Base-by-base conservation (phyloP, 2,329 filamentous ascomycete species). In the Fusarium pilosicola region DNA sequence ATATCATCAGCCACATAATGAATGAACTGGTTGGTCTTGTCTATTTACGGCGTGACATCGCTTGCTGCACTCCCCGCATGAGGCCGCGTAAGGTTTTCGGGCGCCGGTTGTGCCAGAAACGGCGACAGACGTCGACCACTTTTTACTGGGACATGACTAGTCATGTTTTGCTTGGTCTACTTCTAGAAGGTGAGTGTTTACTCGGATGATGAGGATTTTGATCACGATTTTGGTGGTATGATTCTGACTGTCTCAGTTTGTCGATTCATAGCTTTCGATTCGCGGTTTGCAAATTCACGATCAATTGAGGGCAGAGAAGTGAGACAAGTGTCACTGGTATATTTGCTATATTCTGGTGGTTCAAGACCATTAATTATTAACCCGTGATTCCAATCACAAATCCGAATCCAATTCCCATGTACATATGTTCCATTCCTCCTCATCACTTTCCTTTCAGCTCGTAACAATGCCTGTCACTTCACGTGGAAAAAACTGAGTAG, bases 281-380 rank as follows among this genome's bases (percentile, higher is more conserved):
- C 26, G 26, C 26, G 26, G 26, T 28, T 28, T 28, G 26, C 26
- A 28, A 28, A 28, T 28, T 68, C 65, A 66, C 34, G 15, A 67
- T 28, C 51, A 58, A 57, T 36, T 45, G 14, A 18, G 28, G 13
- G 14, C 36, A 52, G 10, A 41, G 15, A 41, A n/a, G 11, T 26
- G 41, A 67, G 62, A 20, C 52, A 61, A 48, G 46, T 68, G 39
- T 67, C 70, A 71, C 70, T 73, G 67, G 51, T 73, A 44, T 73
- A 73, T 73, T 70, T 56, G 56, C 57, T 38, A 66, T 61, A 39
- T 61, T 34, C 45, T 73, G 54, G 67, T 66, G 70, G 70, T 71
- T 57, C 54, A 62, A 44, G 39, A 73, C 70, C 70, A 73, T 73
- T 73, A 73, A 70, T 52, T 73, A 73, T 73, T 73, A 73, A 70